Conservation (phyloP, 805 yeast species). For the Pichia membranifaciens region DNA sequence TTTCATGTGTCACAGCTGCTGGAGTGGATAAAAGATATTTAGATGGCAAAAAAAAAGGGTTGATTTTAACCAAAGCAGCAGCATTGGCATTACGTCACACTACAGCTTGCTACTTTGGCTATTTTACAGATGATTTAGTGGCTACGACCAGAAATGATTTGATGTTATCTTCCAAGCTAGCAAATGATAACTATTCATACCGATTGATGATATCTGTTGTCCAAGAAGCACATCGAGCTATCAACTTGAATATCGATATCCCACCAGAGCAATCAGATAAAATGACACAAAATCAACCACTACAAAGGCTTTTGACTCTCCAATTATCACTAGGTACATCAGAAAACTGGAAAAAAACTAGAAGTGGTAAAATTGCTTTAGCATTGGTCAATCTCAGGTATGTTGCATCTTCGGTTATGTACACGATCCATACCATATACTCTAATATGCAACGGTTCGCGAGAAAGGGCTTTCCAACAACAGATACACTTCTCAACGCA, state of each 20-base stretch:
- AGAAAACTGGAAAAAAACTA: conserved; percentile 33
- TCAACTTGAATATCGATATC: conserved; percentile 65
- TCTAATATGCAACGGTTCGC: conserved; percentile 58
- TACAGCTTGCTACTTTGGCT: conserved; percentile 60
- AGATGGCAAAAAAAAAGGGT: conserved; percentile 24
- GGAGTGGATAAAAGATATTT: conserved; percentile 12
- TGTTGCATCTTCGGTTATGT: conserved; percentile 64
- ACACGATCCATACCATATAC: conserved; percentile 52
- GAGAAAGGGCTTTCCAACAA: conserved; percentile 45
- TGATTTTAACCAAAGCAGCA: conserved; percentile 42
- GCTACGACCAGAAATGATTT: conserved; percentile 48
- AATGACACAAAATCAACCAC: conserved; percentile 67
- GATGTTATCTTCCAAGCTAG: conserved; percentile 20
- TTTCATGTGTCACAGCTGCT: conserved; percentile 20
- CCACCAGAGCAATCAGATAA: conserved; percentile 72
- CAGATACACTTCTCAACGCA: conserved; percentile 38
- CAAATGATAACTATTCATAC: conserved; percentile 23
- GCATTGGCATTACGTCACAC: conserved; percentile 65
- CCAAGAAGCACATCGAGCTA: conserved; percentile 67
- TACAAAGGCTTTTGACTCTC: conserved; percentile 64
- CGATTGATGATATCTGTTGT: conserved; percentile 40
- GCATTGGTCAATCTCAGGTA: conserved; percentile 62
- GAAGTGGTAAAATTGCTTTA: conserved; percentile 49
- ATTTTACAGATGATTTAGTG: conserved; percentile 65
- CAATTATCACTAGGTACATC: conserved; percentile 60